Evolutionary conservation across 176 grass and related monocot genomes (phyloP).

Genomic region (Oryza officinalis): DNA sequence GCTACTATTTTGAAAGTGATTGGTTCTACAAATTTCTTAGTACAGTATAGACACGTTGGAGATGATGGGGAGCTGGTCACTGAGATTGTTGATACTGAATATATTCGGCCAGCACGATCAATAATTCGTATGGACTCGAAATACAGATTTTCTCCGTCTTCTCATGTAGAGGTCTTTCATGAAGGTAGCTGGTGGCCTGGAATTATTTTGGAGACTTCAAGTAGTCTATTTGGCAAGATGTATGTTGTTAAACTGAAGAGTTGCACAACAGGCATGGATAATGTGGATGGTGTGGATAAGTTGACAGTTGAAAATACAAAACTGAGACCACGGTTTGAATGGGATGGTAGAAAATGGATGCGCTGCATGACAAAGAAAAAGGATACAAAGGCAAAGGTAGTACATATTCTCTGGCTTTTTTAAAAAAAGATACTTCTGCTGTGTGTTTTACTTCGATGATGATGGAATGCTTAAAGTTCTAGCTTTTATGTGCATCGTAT

Average conservation of each 20-base stretch:
- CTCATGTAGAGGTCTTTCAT: constrained; percentile 25
- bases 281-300: background rate
- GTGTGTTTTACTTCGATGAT: background rate
- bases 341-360: constrained; percentile 37
- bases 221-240: constrained; percentile 14
- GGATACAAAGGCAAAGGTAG: background rate
- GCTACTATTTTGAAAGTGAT: constrained; percentile 50
- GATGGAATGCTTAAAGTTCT: background rate
- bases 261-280: background rate
- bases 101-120: constrained; percentile 29
- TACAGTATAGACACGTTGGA: constrained; percentile 24
- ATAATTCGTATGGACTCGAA: constrained; percentile 26
- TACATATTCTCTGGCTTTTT: background rate
- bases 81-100: constrained; percentile 42
- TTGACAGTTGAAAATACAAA: constrained; percentile 41
- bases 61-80: constrained; percentile 15
- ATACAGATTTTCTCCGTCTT: constrained; percentile 41
- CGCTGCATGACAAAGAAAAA: background rate
- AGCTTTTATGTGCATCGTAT: background rate
- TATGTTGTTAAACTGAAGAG: constrained; percentile 34
- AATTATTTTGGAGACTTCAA: constrained; percentile 26
- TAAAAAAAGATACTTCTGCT: background rate
- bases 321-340: constrained; percentile 26
- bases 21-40: constrained; percentile 34
- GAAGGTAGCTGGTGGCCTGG: constrained; percentile 47